Evolutionary conservation across 208 protist species (phyloP).

Genomic region (Trypanosoma rangeli): DNA sequence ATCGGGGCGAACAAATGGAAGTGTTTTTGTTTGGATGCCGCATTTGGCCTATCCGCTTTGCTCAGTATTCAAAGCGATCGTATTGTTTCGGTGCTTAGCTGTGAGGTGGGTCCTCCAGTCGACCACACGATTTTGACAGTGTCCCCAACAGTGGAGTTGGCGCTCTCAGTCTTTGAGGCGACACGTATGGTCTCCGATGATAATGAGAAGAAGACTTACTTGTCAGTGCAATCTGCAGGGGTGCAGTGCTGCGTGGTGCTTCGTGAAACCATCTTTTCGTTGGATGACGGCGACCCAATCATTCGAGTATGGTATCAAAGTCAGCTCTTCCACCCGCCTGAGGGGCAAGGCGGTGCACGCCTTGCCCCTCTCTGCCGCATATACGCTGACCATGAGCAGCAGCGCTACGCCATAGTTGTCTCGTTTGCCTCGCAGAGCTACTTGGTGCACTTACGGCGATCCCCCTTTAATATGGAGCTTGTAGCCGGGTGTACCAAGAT

Average conservation of each 20-base stretch:
- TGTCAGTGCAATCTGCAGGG: neutral
- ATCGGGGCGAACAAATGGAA: constrained; percentile 36
- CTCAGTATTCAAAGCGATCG: constrained; percentile 33
- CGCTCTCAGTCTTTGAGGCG: constrained; percentile 57
- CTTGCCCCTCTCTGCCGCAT: constrained; percentile 9
- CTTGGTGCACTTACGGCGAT: constrained; percentile 22
- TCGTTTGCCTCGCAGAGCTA: constrained; percentile 15
- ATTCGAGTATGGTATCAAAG: constrained; percentile 23
- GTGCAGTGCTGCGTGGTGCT: constrained; percentile 27
- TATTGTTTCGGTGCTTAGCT: constrained; percentile 42
- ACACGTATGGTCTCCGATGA: constrained; percentile 23
- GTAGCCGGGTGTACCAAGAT: constrained; percentile 18
- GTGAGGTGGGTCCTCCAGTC: constrained; percentile 33
- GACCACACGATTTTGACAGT: constrained; percentile 26
- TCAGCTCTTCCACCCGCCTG: constrained; percentile 15
- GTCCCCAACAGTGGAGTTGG: constrained; percentile 44
- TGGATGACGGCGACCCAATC: constrained; percentile 11
- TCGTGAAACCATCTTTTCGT: constrained; percentile 37
- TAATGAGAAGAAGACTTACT: constrained; percentile 6
- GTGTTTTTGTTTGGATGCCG: constrained; percentile 33
- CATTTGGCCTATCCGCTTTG: constrained; percentile 24
- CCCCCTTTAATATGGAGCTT: constrained; percentile 23
- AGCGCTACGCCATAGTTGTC: constrained; percentile 18
- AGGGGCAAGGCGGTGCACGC: neutral
- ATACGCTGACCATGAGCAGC: constrained; percentile 15